Evolutionary conservation across 208 protist species (phyloP).

Genomic region (Porcisia deanei): DNA sequence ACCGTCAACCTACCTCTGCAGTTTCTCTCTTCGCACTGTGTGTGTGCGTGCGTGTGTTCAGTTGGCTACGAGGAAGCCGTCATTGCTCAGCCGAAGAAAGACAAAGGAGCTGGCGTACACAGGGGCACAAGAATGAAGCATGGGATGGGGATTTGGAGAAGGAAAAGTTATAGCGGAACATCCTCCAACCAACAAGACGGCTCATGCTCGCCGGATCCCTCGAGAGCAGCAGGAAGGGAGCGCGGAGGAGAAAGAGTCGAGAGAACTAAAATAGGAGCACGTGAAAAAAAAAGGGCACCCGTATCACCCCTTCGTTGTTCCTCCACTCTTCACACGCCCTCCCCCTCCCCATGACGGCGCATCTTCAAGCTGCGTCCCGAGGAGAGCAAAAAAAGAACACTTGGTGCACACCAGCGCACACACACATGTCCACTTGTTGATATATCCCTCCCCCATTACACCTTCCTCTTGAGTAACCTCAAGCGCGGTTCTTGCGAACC

Average conservation of each 20-base stretch:
- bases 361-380: not conserved
- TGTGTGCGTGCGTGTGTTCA: too few relatives aligned
- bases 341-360: not conserved
- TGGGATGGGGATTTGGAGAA: too few relatives aligned
- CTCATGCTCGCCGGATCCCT: not conserved
- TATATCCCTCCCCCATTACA: not conserved
- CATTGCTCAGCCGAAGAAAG: too few relatives aligned
- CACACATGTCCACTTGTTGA: not conserved
- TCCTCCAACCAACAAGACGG: too few relatives aligned
- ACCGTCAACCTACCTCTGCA: too few relatives aligned
- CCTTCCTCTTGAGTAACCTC: not conserved
- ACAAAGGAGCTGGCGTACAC: too few relatives aligned
- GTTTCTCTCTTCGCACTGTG: too few relatives aligned
- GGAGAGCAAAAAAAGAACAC: not conserved
- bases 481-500: conserved; percentile 33
- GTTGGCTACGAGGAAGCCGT: too few relatives aligned
- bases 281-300: not conserved
- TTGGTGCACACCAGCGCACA: not conserved
- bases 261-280: not conserved
- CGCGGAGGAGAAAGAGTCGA: not conserved
- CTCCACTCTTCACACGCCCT: not conserved
- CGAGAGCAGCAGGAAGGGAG: not conserved
- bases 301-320: not conserved
- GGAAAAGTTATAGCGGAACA: too few relatives aligned
- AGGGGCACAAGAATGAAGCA: not conserved